A percentile compares a stretch with the other conserved stretches of the same genome.
phyloP scores from a whole-genome alignment of 1,139 yeast species.

The Debaryomyces coudertii region DNA sequence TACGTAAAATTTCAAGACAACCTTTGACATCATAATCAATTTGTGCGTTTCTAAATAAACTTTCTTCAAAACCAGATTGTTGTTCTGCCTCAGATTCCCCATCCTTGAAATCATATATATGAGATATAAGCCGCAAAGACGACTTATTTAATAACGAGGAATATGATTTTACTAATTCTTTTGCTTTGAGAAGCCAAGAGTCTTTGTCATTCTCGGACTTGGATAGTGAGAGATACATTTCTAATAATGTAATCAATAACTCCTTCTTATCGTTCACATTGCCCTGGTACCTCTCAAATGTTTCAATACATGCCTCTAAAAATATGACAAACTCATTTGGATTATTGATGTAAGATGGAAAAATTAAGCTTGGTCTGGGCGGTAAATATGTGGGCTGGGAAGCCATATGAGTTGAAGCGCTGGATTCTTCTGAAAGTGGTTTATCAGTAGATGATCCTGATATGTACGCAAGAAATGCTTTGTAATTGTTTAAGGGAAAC shows the following conservation, averaged over 20 bases:
- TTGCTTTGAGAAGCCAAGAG: slow-evolving; percentile 71
- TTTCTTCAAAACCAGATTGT: slow-evolving; percentile 57
- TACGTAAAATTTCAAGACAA: slow-evolving; percentile 58
- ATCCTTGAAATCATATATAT: slow-evolving; percentile 58
- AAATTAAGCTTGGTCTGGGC: slow-evolving; percentile 86
- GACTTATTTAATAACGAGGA: slow-evolving; percentile 55
- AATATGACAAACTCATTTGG: slow-evolving; percentile 92
- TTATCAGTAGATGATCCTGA: slow-evolving; percentile 27
- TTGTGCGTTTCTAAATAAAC: slow-evolving; percentile 65
- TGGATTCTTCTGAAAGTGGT: slow-evolving; percentile 18
- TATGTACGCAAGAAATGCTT: slow-evolving; percentile 70
- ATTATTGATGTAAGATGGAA: slow-evolving; percentile 81
- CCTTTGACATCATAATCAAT: slow-evolving; percentile 59
- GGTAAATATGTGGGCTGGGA: slow-evolving; percentile 78
- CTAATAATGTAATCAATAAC: slow-evolving; percentile 75
- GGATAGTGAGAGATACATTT: slow-evolving; percentile 72
- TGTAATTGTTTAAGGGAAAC: slow-evolving; percentile 61
- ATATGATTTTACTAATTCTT: slow-evolving; percentile 48
- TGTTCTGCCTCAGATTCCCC: slow-evolving; percentile 46
- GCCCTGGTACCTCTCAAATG: slow-evolving; percentile 78
- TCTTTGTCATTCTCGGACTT: slow-evolving; percentile 32
- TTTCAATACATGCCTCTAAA: slow-evolving; percentile 85
- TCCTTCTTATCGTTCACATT: slow-evolving; percentile 69
- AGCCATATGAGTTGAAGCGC: slow-evolving; percentile 7
- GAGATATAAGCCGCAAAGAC: slow-evolving; percentile 65